These are phyloP conservation scores for Colletotrichum cuscutae DNA, from an alignment of 2,329 filamentous ascomycete genomes.

Conservation along the genomic window DNA sequence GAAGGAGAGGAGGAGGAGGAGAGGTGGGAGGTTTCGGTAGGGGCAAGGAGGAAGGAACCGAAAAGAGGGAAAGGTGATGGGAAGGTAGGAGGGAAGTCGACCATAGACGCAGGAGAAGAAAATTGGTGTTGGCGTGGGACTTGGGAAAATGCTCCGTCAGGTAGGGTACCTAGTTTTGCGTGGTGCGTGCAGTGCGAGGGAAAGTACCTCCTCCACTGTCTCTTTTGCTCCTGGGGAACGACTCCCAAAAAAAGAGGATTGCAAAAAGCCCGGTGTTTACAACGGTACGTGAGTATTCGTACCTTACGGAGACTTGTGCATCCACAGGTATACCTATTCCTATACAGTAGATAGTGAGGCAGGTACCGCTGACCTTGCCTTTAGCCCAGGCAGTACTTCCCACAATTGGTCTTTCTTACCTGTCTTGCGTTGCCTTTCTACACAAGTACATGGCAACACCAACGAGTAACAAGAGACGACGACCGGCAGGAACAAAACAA, in stretches of 20 bases:
- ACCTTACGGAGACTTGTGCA: neutral
- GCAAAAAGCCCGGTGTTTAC: neutral
- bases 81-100: conserved; percentile 43
- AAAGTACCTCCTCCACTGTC: conserved; percentile 7
- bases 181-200: neutral
- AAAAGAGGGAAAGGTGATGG: conserved; percentile 40
- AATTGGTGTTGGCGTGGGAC: conserved; percentile 35
- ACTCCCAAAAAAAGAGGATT: neutral
- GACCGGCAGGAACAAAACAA: neutral
- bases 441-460: neutral
- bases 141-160: conserved; percentile 36
- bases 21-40: conserved; percentile 26
- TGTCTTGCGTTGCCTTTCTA: neutral
- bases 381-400: neutral
- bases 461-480: neutral
- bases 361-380: neutral
- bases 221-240: neutral
- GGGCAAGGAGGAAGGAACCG: conserved; percentile 32
- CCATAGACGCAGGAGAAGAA: conserved; percentile 32
- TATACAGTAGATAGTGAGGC: neutral
- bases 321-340: neutral
- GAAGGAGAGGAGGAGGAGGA: conserved; percentile 13
- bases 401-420: neutral
- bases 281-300: neutral
- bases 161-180: neutral